These are phyloP conservation scores for Aspergillus sp. DNA, from an alignment of 2,329 filamentous ascomycete species.

Conservation along the genomic window DNA sequence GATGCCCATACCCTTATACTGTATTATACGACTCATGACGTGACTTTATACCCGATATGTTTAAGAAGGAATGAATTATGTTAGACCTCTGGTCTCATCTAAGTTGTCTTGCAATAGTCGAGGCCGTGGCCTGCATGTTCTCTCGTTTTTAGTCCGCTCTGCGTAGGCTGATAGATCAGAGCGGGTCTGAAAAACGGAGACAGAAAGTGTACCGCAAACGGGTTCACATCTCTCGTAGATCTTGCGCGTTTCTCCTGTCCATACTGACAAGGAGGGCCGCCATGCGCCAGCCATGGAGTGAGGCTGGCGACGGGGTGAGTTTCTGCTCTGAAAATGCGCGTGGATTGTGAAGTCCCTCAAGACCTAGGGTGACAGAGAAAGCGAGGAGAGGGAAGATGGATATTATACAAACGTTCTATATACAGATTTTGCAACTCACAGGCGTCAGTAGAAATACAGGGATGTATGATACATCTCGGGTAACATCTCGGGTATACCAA, in stretches of 20 bases:
- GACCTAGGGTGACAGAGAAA: not conserved
- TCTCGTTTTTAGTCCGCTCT: conserved; percentile 57
- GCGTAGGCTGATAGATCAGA: conserved; percentile 46
- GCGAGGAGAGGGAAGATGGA: conserved; percentile 13
- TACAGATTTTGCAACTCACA: conserved; percentile 14
- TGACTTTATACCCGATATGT: conserved; percentile 10
- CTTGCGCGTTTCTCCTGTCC: conserved; percentile 43
- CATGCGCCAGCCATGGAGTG: conserved; percentile 50
- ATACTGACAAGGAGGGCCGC: conserved; percentile 34
- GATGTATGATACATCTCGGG: conserved; percentile 7
- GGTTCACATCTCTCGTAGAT: conserved; percentile 39
- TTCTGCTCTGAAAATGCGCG: conserved; percentile 45
- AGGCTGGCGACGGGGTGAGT: conserved; percentile 48
- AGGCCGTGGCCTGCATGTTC: conserved; percentile 37
- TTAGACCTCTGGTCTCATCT: not conserved
- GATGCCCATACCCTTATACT: conserved; percentile 2
- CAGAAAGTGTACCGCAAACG: conserved; percentile 29
- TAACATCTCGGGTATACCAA: not conserved
- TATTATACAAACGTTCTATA: conserved; percentile 21
- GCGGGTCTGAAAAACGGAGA: conserved; percentile 56
- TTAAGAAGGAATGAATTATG: not conserved
- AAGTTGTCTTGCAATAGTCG: not conserved
- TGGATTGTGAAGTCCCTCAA: not conserved
- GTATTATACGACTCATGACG: conserved; percentile 12
- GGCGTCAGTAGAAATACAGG: conserved; percentile 9